Base-by-base conservation (phyloP, 2,329 filamentous ascomycete genomes). In the Cladosporium sphaerospermum region DNA sequence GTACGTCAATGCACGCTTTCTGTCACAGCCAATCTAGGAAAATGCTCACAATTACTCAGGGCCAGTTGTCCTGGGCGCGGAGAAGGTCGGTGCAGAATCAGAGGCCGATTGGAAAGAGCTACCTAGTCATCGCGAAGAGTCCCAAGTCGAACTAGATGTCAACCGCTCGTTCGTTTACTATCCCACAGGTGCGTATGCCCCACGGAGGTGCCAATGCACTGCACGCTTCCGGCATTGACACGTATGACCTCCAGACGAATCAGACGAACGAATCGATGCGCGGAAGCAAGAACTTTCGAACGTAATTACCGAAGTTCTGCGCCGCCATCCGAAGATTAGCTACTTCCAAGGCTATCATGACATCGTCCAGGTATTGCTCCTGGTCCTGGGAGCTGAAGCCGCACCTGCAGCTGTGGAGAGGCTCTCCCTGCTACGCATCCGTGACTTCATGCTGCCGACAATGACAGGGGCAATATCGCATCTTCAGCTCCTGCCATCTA, bases 291-390 rank as follows among this genome's bases (percentile, higher is more conserved):
- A 93, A 64, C 80, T 99, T 2, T 92, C 84, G 7, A 74, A 82
- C 57, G 78, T 99, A 47, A 97, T 99, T 63, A 81, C 82, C 48
- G 80, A 86, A 59, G 83, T 95, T 11, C 80, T 99, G 43, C 85
- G 95, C 50, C 81, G 81, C 33, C 80, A 95, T 63, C 89, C 91
- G 13, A 84, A 85, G 67, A 81, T 99, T 34, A 89, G 84, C 75
- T 99, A 99, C 73, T 99, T 99, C 70, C 93, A 99, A 74, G 93
- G 93, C 67, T 99, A 95, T 69, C 93, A 99, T 71, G 93, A 99
- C 73, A 97, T 99, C 64, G 93, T 89, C 62, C 95, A 99, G 72
- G 93, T 99, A 19, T 79, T 99, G 55, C 80, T 97, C 39, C 80
- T 99, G 11, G 91, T 96, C 9, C 78, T 99, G 3, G 85, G 85